A percentile compares a stretch with the other conserved stretches of the same genome.
These are phyloP conservation scores for Dryadomyces quercus-mongolicae DNA, from an alignment of 2,329 filamentous ascomycete species.

Conservation along the genomic window DNA sequence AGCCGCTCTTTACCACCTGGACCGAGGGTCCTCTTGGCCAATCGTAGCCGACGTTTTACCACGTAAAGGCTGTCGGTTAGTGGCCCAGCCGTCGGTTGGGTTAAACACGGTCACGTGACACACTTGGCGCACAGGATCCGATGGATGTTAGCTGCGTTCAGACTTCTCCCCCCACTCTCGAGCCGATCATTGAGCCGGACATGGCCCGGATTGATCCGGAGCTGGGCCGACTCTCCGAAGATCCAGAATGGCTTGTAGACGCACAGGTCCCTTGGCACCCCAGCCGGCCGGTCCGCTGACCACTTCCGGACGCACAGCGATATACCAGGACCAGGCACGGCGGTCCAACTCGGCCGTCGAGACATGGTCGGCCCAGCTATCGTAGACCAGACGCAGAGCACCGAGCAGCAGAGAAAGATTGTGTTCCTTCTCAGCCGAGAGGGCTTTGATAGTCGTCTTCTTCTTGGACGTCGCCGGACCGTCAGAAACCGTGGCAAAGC, in stretches of 20 bases:
- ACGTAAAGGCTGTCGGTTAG: conserved; percentile 1
- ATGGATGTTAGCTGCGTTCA: too few species aligned
- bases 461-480: conserved; percentile 18
- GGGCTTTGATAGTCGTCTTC: conserved; percentile 38
- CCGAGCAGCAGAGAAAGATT: conserved; percentile 60
- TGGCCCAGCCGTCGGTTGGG: too few species aligned
- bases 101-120: neutral
- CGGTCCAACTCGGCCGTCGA: conserved; percentile 56
- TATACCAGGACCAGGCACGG: conserved; percentile 74
- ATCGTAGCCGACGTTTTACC: conserved; percentile 11
- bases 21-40: conserved; percentile 7
- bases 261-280: conserved; percentile 67
- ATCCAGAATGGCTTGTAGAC: conserved; percentile 52
- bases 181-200: too few species aligned
- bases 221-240: conserved; percentile 27
- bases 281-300: conserved; percentile 64
- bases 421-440: conserved; percentile 50
- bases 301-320: conserved; percentile 63
- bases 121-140: neutral
- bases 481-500: conserved; percentile 37
- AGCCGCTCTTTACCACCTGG: neutral
- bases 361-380: conserved; percentile 60
- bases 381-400: conserved; percentile 58
- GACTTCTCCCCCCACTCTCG: too few species aligned
- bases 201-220: too few species aligned